Conservation (phyloP, 129 eudicot species). For the Erigeron canadensis region DNA sequence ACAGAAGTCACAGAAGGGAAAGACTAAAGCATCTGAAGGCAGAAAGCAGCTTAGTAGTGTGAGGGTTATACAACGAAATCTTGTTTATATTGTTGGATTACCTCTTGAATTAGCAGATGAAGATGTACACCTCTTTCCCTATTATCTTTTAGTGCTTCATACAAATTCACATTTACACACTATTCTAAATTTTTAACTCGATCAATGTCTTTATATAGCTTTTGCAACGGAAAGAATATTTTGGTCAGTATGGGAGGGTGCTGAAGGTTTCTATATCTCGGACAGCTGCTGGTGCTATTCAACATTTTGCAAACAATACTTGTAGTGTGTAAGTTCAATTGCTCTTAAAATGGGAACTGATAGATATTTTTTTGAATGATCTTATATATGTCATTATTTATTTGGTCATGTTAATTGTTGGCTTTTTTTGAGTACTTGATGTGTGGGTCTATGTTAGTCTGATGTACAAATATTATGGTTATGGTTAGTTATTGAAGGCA, state of each 20-base stretch:
- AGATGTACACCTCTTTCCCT: slow-evolving; percentile 43
- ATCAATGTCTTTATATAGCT: slow-evolving; percentile 50
- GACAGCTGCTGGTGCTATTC: slow-evolving; percentile 88
- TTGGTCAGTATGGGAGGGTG: slow-evolving; percentile 96
- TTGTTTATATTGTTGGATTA: slow-evolving; percentile 90
- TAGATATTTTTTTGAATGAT: not conserved
- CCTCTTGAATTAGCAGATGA: slow-evolving; percentile 94
- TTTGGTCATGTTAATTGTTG: slow-evolving; percentile 4
- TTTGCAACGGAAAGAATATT: slow-evolving; percentile 84
- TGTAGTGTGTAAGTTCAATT: slow-evolving; percentile 89
- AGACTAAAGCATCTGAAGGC: slow-evolving; percentile 73
- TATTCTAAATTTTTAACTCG: not conserved
- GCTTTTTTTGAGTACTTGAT: not conserved
- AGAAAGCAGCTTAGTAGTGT: slow-evolving; percentile 94
- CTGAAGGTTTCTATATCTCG: slow-evolving; percentile 96
- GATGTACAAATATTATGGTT: not conserved
- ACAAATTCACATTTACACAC: not conserved
- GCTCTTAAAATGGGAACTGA: not conserved
- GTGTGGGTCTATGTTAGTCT: not conserved
- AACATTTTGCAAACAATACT: slow-evolving; percentile 85
- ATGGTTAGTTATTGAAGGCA: not conserved
- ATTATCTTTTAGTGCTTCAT: not conserved
- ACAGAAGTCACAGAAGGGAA: slow-evolving; percentile 71
- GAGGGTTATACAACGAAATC: slow-evolving; percentile 92
- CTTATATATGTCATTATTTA: not conserved